Evolutionary conservation across 2,329 filamentous ascomycete genomes (phyloP), one percentile per base, ranked within the genome.

Genomic region (Didymella pinodella): DNA sequence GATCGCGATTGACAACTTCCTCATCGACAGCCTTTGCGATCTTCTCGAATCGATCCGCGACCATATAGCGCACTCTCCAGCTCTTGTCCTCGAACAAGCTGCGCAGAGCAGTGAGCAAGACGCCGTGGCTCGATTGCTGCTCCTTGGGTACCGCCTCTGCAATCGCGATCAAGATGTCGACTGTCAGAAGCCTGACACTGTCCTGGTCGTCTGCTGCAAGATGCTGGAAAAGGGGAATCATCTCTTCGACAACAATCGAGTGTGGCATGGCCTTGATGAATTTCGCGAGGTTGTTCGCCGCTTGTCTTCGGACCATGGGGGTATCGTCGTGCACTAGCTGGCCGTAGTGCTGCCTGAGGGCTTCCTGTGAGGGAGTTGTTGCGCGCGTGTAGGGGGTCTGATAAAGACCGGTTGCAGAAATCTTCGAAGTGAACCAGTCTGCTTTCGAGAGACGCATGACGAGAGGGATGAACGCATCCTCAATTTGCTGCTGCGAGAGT

Each of bases 371-470:
- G n/a, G 88, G 85, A 50, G 90, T 86, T 54, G 92, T 90, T 60
- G 95, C 92, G 83, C 96, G 96, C 73, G 89, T 90, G 84, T 99
- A 99, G 65, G 95, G 94, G 48, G 89, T 87, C 77, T 91, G 95
- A 83, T 94, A 99, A 64, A 99, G 90, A 64, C 95, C 95, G 66
- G 94, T 97, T 63, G 94, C 95, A 31, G 95, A 99, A 66, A 99
- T 95, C 83, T 98, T 99, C 66, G 95, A 98, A 57, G 95, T 99
- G 80, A 99, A 99, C 95, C 95, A 99, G 82, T 99, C 95, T 80
- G 95, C 95, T 86, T 98, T 99, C 66, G 95, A 96, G 62, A 99
- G 91, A 76, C 95, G 92, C 75, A 96, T 87, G 60, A 93, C 93
- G 75, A 99, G 89, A 63, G 95, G 95, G 70, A 99, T 94, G 82